A percentile compares a stretch with the other conserved stretches of the same genome.
phyloP scores from a whole-genome alignment of 352 stramenopile species.

The Globisporangium solare region DNA sequence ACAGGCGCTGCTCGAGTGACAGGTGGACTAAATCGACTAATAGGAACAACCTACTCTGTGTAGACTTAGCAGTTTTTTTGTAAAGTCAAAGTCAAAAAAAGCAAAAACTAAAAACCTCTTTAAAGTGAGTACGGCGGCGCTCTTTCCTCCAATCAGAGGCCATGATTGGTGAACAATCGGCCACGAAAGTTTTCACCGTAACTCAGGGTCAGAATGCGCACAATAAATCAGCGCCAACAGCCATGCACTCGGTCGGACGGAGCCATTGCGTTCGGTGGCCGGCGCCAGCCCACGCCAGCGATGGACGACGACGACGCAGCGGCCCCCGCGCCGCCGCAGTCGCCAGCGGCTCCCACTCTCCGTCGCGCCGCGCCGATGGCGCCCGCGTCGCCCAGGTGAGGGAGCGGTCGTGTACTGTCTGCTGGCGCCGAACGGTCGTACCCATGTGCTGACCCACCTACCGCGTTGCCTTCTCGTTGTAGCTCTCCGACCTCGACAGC shows the following conservation, averaged over 20 bases:
- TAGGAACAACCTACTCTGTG: background rate
- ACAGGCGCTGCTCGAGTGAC: background rate
- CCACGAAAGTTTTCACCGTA: constrained; percentile 13
- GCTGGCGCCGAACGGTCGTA: too few relatives aligned
- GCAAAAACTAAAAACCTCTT: background rate
- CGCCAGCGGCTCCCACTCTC: too few relatives aligned
- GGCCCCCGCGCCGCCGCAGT: too few relatives aligned
- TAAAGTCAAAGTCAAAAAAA: too few relatives aligned
- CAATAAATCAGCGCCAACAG: background rate
- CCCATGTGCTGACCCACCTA: too few relatives aligned
- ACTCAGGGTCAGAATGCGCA: constrained; percentile 12
- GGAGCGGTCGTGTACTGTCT: too few relatives aligned
- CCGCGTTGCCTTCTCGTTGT: too few relatives aligned
- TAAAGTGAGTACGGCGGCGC: background rate
- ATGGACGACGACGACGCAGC: too few relatives aligned
- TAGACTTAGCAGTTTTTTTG: background rate
- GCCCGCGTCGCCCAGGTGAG: too few relatives aligned
- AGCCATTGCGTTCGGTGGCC: background rate
- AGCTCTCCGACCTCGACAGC: too few relatives aligned
- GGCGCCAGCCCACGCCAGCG: background rate
- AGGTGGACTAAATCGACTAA: background rate
- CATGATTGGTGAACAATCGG: background rate
- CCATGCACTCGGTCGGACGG: background rate
- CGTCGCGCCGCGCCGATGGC: too few relatives aligned
- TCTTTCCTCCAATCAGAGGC: background rate